Base-by-base conservation (phyloP, 441 rosid species). In the Biscutella auriculata region DNA sequence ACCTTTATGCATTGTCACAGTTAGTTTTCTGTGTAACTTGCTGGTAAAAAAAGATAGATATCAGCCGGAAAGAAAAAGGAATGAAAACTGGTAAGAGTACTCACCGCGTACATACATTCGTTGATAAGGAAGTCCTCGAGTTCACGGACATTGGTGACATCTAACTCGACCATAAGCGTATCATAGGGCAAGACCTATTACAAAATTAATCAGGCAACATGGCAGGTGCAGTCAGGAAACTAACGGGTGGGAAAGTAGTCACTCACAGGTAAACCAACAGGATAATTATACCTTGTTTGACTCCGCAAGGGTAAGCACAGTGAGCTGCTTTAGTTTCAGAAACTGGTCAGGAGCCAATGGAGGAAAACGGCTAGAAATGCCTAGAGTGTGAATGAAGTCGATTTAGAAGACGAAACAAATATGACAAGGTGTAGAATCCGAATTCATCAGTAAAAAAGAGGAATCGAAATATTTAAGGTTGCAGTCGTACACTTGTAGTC, bases 41-140 rank as follows among this genome's bases (percentile, higher is more conserved):
- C 4, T 25, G 19, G 39, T 9, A 42, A 13, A 25, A 6, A 21
- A 30, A 49, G 4, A 34, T 1, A 45, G 46, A 16, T 19, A 40
- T 32, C 17, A 49, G 32, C 11, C 5, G 8, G 14, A 41, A 35
- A 42, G 68, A 34, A 34, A 17, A 41, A 50, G 37, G 41, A 12
- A 51, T 9, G 23, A 41, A 11, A 2, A 10, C 1, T 49, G 29
- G 4, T 6, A 54, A 51, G 55, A 66, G 53, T 32, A 79, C 99
- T 41, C 76, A 89, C 99, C 81, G 72, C 82, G 68, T 90, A 90
- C 97, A 94, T 94, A 78, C 99, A 90, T 68, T 90, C 97, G 49
- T 93, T 93, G 62, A 94, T 94, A 50, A 94, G 95, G 78, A 94
- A 94, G 79, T 94, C 97, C 69, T 90, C 96, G 48, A 94, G 99